A percentile compares a stretch with the other conserved stretches of the same genome.
Conservation (phyloP, 352 stramenopile species). For the Pythium brachiatum region DNA sequence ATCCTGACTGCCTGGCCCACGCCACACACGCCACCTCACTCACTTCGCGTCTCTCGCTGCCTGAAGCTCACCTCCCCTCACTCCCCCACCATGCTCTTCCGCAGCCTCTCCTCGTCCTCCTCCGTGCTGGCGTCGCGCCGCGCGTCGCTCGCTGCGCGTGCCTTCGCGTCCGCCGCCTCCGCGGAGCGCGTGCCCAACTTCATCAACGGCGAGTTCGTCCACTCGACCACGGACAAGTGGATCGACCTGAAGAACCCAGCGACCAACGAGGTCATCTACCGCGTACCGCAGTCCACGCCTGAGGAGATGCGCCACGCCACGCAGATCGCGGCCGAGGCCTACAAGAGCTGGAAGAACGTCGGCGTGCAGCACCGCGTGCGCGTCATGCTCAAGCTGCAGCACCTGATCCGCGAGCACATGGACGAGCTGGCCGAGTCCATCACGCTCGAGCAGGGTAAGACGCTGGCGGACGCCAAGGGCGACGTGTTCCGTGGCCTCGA, state of each 20-base stretch:
- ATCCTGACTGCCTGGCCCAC: conserved; percentile 4
- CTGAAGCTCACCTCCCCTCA: not conserved
- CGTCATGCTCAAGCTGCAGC: conserved; percentile 96
- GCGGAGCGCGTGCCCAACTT: conserved; percentile 67
- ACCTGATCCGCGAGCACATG: conserved; percentile 93
- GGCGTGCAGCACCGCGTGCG: conserved; percentile 92
- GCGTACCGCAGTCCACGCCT: conserved; percentile 83
- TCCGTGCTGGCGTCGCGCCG: conserved; percentile 4
- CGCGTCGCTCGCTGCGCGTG: conserved; percentile 5
- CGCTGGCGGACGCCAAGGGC: conserved; percentile 92
- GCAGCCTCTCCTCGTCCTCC: conserved; percentile 15
- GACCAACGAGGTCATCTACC: conserved; percentile 87
- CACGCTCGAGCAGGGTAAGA: conserved; percentile 94
- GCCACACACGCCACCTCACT: not conserved
- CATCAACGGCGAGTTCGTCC: conserved; percentile 92
- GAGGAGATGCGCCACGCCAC: conserved; percentile 89
- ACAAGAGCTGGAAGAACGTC: conserved; percentile 92
- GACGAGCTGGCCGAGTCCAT: conserved; percentile 95
- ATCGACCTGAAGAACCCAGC: conserved; percentile 92
- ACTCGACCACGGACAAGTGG: conserved; percentile 90
- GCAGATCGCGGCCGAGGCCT: conserved; percentile 73
- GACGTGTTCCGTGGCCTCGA: conserved; percentile 97
- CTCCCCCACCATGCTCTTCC: conserved; percentile 24
- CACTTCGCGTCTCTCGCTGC: not conserved
- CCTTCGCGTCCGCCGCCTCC: conserved; percentile 14